Base-by-base conservation (phyloP, 768 basidiomycete genomes). In the Daedaleopsis sinensis region DNA sequence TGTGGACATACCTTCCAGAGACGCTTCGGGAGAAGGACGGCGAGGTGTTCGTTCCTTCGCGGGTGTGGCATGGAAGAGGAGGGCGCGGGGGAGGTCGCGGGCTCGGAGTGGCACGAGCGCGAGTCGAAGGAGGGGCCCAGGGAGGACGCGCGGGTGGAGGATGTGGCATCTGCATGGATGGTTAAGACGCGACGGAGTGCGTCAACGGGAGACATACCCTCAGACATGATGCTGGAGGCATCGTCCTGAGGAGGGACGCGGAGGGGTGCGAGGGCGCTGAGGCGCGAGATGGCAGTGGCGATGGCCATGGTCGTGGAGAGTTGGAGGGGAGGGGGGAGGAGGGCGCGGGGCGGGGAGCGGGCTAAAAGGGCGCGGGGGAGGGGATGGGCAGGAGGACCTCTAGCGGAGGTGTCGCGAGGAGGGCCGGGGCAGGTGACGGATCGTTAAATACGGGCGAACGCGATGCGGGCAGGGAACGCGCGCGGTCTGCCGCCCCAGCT, bases 21-120 rank as follows among this genome's bases (percentile, higher is more conserved):
- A 55, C 77, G 74, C 69, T 78, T 85, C 24, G 85, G 82, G 46
- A 93, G 82, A 13, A 91, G 78, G 32, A 93, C 88, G 21, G 91
- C 91, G 27, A 93, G 82, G 67, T 93, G 90, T 73, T 91, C 87
- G 72, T 91, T 90, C 56, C 64, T 62, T 13, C 62, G 10, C 10
- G 55, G 54, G 0, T 75, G 75, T 4, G 67, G 61, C 38, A 62
- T 57, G 53, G 58, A 57, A 27, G 70, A 36, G 52, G 49, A 59
- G 1, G 64, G 36, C n/a, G 64, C 65, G 16, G 70, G 64, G 15
- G 68, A 52, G 32, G 62, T 19, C 47, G 67, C 57, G 42, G 72
- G 65, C 42, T 67, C 68, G 35, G 70, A 71, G 50, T 62, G 46
- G 53, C 58, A 68, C 23, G 71, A 70, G 44, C 68, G 66, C 27